These are phyloP conservation scores for Hypoxylon sp. DNA, from an alignment of 2,329 filamentous ascomycete genomes.

Conservation along the genomic window DNA sequence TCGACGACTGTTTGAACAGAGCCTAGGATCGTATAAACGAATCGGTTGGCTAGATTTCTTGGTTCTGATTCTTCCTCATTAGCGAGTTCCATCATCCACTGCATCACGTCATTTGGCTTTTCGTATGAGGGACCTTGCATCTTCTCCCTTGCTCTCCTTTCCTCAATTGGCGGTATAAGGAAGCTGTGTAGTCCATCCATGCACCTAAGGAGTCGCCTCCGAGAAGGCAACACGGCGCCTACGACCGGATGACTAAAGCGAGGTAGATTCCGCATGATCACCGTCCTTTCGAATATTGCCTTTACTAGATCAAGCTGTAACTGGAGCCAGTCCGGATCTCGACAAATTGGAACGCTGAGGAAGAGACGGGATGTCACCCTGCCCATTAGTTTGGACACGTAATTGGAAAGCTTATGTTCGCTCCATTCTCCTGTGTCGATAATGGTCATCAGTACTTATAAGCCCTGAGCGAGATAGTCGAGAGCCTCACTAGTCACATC, in stretches of 20 bases:
- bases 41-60: conserved; percentile 1
- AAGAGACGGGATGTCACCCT: background rate
- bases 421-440: conserved; percentile 1
- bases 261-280: conserved; percentile 7
- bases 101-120: background rate
- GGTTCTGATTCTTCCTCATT: conserved; percentile 9
- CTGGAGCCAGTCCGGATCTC: background rate
- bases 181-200: background rate
- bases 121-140: background rate
- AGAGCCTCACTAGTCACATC: background rate
- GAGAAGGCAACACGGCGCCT: background rate
- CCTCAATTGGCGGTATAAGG: conserved; percentile 3
- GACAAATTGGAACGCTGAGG: background rate
- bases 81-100: conserved; percentile 11
- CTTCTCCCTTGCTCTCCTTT: background rate
- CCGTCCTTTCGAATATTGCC: conserved; percentile 6
- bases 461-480: background rate
- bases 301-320: background rate
- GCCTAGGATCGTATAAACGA: conserved; percentile 3
- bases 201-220: background rate
- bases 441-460: background rate
- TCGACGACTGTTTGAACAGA: conserved; percentile 3
- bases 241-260: background rate
- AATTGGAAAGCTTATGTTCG: conserved; percentile 2
- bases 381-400: background rate